phyloP scores from a whole-genome alignment of 176 grass and related monocot species.

The Luzula sylvatica region DNA sequence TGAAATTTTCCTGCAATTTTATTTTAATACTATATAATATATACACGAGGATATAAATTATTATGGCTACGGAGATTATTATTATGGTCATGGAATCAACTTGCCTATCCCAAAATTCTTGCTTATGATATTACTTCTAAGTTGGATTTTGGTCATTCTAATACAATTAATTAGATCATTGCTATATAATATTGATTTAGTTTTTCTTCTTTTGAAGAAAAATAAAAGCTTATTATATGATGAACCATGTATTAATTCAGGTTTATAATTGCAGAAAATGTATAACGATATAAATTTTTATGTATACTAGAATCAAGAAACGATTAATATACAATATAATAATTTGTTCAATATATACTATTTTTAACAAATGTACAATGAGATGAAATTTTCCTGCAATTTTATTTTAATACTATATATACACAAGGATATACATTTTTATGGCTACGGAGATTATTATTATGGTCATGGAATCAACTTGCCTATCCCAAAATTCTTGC shows the following conservation, averaged over 20 bases:
- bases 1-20: not conserved
- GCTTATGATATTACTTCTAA: conserved; percentile 15
- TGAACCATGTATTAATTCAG: conserved; percentile 5
- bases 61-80: conserved; percentile 7
- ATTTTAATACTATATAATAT: too few relatives aligned
- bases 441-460: conserved; percentile 6
- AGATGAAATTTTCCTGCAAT: too few relatives aligned
- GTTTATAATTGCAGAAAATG: not conserved
- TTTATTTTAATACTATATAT: too few relatives aligned
- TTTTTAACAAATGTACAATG: not conserved
- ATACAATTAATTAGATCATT: not conserved
- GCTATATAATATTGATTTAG: not conserved
- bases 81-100: conserved; percentile 26
- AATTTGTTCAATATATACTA: not conserved
- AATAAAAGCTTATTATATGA: not conserved
- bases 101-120: conserved; percentile 9
- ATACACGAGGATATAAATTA: too few relatives aligned
- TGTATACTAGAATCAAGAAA: too few relatives aligned
- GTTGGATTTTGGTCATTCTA: conserved; percentile 20
- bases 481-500: conserved; percentile 6
- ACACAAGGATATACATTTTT: too few relatives aligned
- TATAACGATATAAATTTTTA: too few relatives aligned
- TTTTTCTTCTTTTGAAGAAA: not conserved
- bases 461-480: conserved; percentile 26
- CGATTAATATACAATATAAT: too few relatives aligned